A percentile compares a stretch with the other conserved stretches of the same genome.
Evolutionary conservation across 1,139 yeast species (phyloP).

Genomic region (Protomyces gravidus): DNA sequence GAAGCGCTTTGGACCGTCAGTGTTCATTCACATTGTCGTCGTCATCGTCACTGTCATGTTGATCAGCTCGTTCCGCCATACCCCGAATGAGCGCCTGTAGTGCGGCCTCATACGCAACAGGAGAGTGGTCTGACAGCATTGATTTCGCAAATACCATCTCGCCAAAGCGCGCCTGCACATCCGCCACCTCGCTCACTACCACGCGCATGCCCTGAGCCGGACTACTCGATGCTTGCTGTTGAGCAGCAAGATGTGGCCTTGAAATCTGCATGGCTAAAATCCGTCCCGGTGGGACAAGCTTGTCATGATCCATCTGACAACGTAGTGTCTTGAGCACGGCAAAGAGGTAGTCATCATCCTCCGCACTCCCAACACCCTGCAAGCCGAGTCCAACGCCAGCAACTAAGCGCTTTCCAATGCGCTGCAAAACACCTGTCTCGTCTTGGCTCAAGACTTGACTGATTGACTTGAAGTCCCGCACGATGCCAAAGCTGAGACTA

Average conservation of each 20-base stretch:
- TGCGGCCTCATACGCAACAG: not conserved
- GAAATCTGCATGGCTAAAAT: not conserved
- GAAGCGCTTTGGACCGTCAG: no score
- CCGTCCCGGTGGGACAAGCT: not conserved
- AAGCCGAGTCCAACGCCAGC: not conserved
- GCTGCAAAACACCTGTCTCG: not conserved
- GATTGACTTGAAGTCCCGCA: not conserved
- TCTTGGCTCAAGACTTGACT: not conserved
- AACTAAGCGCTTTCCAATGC: not conserved
- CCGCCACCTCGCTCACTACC: not conserved
- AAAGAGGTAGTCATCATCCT: not conserved
- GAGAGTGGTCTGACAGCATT: not conserved
- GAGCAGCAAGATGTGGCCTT: not conserved
- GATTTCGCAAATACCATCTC: not conserved
- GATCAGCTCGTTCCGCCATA: not conserved
- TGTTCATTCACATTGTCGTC: not conserved
- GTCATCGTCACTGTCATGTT: not conserved
- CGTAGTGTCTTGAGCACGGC: slow-evolving; percentile 1
- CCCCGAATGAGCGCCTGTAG: not conserved
- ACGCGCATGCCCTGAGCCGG: not conserved
- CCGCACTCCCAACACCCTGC: not conserved
- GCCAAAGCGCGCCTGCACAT: not conserved
- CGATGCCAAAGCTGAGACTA: not conserved
- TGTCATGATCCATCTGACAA: slow-evolving; percentile 1
- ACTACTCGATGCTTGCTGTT: not conserved